These are phyloP conservation scores for Diplotaxis tenuifolia DNA, from an alignment of 345 rosid species.

Conservation along the genomic window DNA sequence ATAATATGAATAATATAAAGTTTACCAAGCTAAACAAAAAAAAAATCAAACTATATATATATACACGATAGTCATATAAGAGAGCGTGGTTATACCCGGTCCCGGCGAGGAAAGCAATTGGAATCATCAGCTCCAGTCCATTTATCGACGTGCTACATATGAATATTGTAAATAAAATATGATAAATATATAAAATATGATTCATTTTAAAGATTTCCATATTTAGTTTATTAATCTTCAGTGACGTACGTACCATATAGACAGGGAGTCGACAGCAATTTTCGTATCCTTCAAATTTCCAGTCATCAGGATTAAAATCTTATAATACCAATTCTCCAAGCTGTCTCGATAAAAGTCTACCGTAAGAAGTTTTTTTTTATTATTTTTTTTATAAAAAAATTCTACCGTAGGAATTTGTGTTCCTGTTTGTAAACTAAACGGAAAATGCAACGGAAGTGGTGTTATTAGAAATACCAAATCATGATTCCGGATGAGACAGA, in stretches of 20 bases:
- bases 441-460: neutral
- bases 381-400: too few relatives aligned
- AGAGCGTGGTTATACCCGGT: conserved; percentile 43
- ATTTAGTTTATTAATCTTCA: neutral
- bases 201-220: neutral
- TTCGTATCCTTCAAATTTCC: conserved; percentile 73
- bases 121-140: conserved; percentile 86
- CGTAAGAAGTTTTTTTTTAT: conserved; percentile 4
- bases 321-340: conserved; percentile 53
- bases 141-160: conserved; percentile 67
- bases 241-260: conserved; percentile 44
- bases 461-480: conserved; percentile 51
- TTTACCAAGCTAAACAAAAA: neutral
- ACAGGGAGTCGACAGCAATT: conserved; percentile 58
- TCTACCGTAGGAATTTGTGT: neutral
- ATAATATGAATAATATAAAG: neutral
- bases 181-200: neutral
- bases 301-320: conserved; percentile 64
- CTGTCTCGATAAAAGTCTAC: conserved; percentile 34
- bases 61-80: neutral
- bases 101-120: conserved; percentile 72
- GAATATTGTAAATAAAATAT: neutral
- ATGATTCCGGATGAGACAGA: conserved; percentile 83
- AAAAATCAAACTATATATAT: neutral
- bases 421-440: neutral